Percentiles rank a stretch among this genome's conserved stretches.
phyloP scores from a whole-genome alignment of 768 basidiomycete species.

The Rhodocollybia butyracea region DNA sequence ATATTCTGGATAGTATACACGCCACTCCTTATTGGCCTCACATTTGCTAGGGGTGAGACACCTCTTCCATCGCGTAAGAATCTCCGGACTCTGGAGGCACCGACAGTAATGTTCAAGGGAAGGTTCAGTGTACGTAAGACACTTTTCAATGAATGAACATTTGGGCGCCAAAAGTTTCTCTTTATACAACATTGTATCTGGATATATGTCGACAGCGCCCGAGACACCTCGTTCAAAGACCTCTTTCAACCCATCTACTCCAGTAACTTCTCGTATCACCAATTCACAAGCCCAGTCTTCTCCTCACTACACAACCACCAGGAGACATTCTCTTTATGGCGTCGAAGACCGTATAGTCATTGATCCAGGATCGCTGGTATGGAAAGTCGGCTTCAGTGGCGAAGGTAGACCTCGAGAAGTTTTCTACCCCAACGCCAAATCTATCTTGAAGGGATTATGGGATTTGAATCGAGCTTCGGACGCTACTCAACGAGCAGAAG shows the following conservation, averaged over 20 bases:
- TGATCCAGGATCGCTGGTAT: slow-evolving; percentile 89
- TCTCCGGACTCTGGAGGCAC: no score
- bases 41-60: no score
- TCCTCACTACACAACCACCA: slow-evolving; percentile 80
- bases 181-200: no score
- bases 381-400: slow-evolving; percentile 98
- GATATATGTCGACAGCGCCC: not conserved
- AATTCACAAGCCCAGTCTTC: slow-evolving; percentile 59
- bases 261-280: slow-evolving; percentile 51
- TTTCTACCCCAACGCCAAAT: slow-evolving; percentile 55
- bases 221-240: slow-evolving; percentile 3
- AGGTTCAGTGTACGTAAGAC: no score
- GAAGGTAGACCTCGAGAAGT: slow-evolving; percentile 89
- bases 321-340: slow-evolving; percentile 92
- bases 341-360: slow-evolving; percentile 95
- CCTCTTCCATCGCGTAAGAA: no score
- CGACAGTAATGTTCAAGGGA: no score
- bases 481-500: slow-evolving; percentile 60
- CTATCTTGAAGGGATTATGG: slow-evolving; percentile 55
- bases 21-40: no score
- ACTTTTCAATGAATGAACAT: not conserved
- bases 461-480: slow-evolving; percentile 53
- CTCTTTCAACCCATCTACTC: slow-evolving; percentile 39
- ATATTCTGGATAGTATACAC: no score
- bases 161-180: not conserved